Evolutionary conservation across 352 stramenopile species (phyloP), one percentile per base, ranked within the genome.

Genomic region (Phytophthora megakarya): DNA sequence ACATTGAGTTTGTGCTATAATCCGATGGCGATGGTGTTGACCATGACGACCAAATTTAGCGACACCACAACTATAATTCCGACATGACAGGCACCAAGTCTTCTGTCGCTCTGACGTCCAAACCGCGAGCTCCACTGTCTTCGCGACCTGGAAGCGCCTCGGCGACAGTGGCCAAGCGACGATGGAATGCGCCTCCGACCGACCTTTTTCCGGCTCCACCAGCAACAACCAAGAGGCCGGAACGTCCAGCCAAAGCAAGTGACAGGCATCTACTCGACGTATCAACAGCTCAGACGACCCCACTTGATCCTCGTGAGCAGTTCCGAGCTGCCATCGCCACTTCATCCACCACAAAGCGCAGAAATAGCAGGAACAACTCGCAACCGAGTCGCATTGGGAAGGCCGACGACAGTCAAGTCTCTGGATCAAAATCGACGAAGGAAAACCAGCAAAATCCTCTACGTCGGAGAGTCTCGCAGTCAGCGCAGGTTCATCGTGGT

Each of bases 101-200:
- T 10, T 15, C 56, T 3, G 32, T 16, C 35, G 32, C 35, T 38
- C 35, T 71, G 16, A 67, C 63, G 5, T 71, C 63, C 23, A 71
- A 63, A 44, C 63, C 63, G 7, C 60, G 44, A 44, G 51, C 44
- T 19, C 35, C 44, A 11, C 21, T 40, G n/a, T 43, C 56, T 37
- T 45, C 21, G 10, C 48, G 56, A 11, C 43, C 56, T 49, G 38
- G 43, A 10, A 67, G 57, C 28, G 62, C 6, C 7, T 53, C 44
- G 22, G 16, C 62, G 3, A 54, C 58, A 59, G 47, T 73, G 46
- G 40, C 40, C 35, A 73, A 73, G 37, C 39, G 65, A 28, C 51
- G 40, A 35, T 78, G 70, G 70, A 78, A 78, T 40, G 51, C 56
- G 4, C 61, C 65, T 26, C 70, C 70, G 7, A 16, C 56, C 28